phyloP scores from a whole-genome alignment of 2,329 filamentous ascomycete species.

The Apiospora arundinis region DNA sequence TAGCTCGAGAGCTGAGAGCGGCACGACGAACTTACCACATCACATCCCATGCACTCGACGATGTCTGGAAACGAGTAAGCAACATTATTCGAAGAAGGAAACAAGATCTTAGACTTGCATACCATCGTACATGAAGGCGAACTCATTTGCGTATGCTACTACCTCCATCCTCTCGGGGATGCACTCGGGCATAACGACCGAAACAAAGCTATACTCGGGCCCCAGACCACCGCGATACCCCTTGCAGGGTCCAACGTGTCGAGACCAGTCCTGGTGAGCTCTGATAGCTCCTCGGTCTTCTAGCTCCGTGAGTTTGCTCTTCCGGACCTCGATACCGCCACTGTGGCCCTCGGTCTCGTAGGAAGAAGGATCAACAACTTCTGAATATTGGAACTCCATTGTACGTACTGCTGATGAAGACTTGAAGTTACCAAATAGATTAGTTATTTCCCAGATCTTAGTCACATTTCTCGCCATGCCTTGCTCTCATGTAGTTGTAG shows the following conservation, averaged over 20 bases:
- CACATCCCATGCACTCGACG: neutral
- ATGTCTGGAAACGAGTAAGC: neutral
- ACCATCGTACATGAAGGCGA: conserved; percentile 7
- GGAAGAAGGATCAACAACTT: neutral
- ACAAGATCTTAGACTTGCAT: neutral
- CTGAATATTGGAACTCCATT: neutral
- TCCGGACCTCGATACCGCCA: neutral
- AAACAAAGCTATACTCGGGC: neutral
- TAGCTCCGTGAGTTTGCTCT: neutral
- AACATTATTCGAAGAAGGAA: neutral
- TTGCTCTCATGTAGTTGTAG: neutral
- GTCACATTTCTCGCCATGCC: no score
- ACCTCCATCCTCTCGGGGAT: conserved; percentile 1
- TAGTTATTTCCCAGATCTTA: no score
- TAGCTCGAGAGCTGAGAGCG: no score
- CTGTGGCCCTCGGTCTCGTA: neutral
- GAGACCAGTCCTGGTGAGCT: conserved; percentile 7
- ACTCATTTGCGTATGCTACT: neutral
- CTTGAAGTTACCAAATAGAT: neutral
- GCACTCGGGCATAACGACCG: neutral
- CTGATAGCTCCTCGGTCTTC: conserved; percentile 9
- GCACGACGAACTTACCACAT: neutral
- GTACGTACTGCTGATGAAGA: neutral
- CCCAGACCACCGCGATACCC: neutral
- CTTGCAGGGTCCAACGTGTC: neutral